phyloP scores from a whole-genome alignment of 2,329 filamentous ascomycete species.

The Ophiostoma pallidulum region DNA sequence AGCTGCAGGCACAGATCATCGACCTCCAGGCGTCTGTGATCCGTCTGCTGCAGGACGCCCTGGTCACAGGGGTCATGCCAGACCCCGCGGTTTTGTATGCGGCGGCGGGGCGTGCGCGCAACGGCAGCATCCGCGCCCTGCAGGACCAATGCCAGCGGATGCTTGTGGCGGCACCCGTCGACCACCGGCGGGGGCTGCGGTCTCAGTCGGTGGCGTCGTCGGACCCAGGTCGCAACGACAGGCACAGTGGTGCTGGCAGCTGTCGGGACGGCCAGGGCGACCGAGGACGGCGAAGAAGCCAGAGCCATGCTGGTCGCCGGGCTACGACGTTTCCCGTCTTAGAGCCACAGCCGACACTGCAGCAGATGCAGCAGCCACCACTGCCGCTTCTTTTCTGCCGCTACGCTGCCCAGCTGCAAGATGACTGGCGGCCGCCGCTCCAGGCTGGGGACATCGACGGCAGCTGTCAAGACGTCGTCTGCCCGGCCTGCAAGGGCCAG shows the following conservation, averaged over 20 bases:
- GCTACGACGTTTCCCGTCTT: neutral
- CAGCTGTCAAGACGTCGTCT: slow-evolving; percentile 14
- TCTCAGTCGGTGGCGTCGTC: slow-evolving; percentile 14
- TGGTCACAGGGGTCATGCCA: slow-evolving; percentile 22
- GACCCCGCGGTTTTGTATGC: slow-evolving; percentile 25
- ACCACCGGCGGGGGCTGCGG: neutral
- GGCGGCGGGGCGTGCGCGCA: slow-evolving; percentile 26
- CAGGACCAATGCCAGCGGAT: slow-evolving; percentile 27
- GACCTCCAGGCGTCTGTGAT: slow-evolving; percentile 30
- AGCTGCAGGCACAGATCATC: slow-evolving; percentile 29
- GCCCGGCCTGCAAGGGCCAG: slow-evolving; percentile 21
- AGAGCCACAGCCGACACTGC: neutral
- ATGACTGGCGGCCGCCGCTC: slow-evolving; percentile 15
- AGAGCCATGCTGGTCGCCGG: neutral
- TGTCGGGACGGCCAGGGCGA: slow-evolving; percentile 45
- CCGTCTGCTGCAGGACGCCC: slow-evolving; percentile 28
- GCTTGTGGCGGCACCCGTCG: slow-evolving; percentile 12
- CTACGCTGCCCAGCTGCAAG: slow-evolving; percentile 25
- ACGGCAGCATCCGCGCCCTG: slow-evolving; percentile 27
- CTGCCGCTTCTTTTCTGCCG: slow-evolving; percentile 24
- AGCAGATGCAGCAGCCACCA: slow-evolving; percentile 14
- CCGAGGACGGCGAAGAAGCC: neutral
- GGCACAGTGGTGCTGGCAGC: neutral
- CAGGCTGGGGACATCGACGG: slow-evolving; percentile 16
- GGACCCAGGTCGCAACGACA: slow-evolving; percentile 3